A percentile compares a stretch with the other conserved stretches of the same genome.
phyloP scores from a whole-genome alignment of 345 rosid species.

The Eucalyptus urophylla region DNA sequence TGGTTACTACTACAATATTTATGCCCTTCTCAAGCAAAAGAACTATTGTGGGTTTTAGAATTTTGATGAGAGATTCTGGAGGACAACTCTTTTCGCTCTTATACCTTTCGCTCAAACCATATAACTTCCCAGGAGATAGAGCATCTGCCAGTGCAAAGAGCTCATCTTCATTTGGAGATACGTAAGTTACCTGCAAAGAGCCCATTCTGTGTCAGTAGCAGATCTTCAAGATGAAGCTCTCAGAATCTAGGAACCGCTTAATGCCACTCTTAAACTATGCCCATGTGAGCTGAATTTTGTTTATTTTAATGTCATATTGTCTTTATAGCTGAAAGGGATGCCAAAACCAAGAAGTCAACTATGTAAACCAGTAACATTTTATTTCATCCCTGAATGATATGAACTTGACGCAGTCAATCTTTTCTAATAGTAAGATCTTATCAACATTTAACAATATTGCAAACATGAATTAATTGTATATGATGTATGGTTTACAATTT shows the following conservation, averaged over 20 bases:
- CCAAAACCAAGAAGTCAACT: too few species aligned
- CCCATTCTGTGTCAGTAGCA: background rate
- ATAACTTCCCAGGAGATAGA: conserved; percentile 16
- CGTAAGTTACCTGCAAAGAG: conserved; percentile 35
- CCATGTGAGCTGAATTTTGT: background rate
- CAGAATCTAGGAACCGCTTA: background rate
- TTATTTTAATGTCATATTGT: background rate
- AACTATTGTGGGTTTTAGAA: conserved; percentile 47
- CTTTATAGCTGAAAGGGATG: background rate
- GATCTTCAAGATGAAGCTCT: background rate
- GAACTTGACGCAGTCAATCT: too few species aligned
- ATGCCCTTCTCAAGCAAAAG: conserved; percentile 64
- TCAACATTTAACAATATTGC: too few species aligned
- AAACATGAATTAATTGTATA: too few species aligned
- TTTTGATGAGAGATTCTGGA: conserved; percentile 17
- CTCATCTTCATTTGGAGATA: conserved; percentile 84
- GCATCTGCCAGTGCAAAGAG: conserved; percentile 8
- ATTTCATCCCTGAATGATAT: too few species aligned
- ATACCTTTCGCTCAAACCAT: conserved; percentile 7
- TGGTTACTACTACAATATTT: conserved; percentile 48
- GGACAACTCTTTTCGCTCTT: background rate
- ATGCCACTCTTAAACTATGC: background rate
- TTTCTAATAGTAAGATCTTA: too few species aligned
- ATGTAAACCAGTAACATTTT: too few species aligned
- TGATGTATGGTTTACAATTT: too few species aligned